phyloP scores from a whole-genome alignment of 768 basidiomycete species.

The Coprinopsis strossmayeri region DNA sequence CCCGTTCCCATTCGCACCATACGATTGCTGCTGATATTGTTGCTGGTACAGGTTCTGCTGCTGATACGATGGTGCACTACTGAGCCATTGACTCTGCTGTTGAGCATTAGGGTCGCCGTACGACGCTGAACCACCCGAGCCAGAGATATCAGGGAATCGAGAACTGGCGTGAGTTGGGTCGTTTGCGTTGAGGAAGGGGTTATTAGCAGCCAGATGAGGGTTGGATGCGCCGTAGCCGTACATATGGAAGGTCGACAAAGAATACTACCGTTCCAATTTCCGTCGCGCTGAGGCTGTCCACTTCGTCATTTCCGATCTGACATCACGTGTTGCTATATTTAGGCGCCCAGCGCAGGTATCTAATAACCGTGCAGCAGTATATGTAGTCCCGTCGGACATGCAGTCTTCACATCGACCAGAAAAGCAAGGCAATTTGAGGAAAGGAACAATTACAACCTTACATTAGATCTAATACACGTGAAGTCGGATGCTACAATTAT shows the following conservation, averaged over 20 bases:
- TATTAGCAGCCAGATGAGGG: conserved; percentile 42
- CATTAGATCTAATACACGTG: too few relatives aligned
- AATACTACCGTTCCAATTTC: too few relatives aligned
- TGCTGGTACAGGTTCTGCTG: conserved; percentile 17
- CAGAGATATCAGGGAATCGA: conserved; percentile 62
- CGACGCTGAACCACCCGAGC: conserved; percentile 10
- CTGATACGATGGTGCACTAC: conserved; percentile 25
- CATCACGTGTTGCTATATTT: background rate
- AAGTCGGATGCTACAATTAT: background rate
- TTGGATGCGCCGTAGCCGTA: conserved; percentile 31
- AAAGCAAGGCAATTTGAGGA: too few relatives aligned
- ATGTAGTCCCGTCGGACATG: too few relatives aligned
- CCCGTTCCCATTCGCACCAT: conserved; percentile 1
- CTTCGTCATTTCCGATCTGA: too few relatives aligned
- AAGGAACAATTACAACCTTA: too few relatives aligned
- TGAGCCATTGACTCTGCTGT: conserved; percentile 32
- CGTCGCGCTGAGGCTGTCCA: too few relatives aligned
- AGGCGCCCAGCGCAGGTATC: too few relatives aligned
- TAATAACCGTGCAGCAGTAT: too few relatives aligned
- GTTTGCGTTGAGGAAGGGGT: conserved; percentile 52
- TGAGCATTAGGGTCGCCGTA: conserved; percentile 16
- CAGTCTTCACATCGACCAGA: too few relatives aligned
- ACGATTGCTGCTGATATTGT: conserved; percentile 7
- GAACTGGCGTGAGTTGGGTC: conserved; percentile 40
- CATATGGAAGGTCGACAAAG: too few relatives aligned